A percentile compares a stretch with the other conserved stretches of the same genome.
Conservation (phyloP, 441 rosid genomes). For the Populus hybrid region DNA sequence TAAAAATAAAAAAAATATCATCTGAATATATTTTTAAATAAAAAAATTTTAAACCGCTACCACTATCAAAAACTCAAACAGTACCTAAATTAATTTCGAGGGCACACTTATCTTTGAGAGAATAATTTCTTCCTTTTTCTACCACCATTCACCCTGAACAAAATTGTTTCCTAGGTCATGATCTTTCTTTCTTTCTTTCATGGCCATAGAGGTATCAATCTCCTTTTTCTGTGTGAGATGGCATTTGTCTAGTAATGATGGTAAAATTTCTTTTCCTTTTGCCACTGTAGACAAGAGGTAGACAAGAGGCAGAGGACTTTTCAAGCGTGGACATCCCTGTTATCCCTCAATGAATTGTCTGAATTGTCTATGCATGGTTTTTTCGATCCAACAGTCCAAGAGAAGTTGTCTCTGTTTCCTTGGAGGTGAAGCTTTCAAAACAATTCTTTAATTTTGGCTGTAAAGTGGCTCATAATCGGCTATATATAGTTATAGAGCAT, state of each 20-base stretch:
- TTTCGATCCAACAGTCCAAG: background rate
- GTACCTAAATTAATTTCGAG: background rate
- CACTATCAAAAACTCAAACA: too few species aligned
- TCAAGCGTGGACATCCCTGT: slow-evolving; percentile 6
- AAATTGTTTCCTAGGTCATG: slow-evolving; percentile 3
- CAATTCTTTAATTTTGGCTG: too few species aligned
- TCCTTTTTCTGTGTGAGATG: slow-evolving; percentile 8
- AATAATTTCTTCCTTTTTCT: background rate
- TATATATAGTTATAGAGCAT: background rate
- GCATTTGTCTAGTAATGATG: slow-evolving; percentile 8
- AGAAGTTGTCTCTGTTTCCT: too few species aligned
- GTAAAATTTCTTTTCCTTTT: background rate
- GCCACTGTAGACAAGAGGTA: background rate
- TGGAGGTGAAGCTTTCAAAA: background rate
- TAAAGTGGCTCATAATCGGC: background rate
- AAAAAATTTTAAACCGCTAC: too few species aligned
- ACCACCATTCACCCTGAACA: background rate
- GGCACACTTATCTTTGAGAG: background rate
- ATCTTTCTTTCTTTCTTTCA: slow-evolving; percentile 12
- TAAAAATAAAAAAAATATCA: too few species aligned
- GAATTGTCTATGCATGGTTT: background rate
- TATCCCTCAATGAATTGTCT: background rate
- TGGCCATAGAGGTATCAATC: background rate
- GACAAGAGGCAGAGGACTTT: background rate
- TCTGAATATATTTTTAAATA: too few species aligned